These are phyloP conservation scores for Raffaelea arxii DNA, from an alignment of 2,329 filamentous ascomycete genomes.

Conservation along the genomic window DNA sequence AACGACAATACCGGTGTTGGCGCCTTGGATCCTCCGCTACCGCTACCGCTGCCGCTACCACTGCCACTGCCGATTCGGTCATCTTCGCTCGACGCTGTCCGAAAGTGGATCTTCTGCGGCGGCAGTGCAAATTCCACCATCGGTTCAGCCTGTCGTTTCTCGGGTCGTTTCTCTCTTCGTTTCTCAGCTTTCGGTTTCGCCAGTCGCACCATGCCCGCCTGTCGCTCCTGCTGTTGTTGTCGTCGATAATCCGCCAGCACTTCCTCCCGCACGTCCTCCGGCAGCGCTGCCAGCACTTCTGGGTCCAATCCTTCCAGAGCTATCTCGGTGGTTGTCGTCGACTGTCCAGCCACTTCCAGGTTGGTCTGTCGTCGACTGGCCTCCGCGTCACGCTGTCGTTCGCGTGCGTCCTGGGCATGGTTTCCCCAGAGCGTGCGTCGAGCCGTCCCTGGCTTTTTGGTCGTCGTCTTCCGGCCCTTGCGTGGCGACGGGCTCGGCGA, in stretches of 20 bases:
- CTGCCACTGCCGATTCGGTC: too few species aligned
- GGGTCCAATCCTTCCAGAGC: constrained; percentile 47
- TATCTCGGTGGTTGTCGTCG: constrained; percentile 17
- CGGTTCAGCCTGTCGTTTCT: neutral
- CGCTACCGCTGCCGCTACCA: constrained; percentile 25
- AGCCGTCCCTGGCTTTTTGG: neutral
- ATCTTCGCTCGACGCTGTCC: too few species aligned
- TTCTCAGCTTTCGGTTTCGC: constrained; percentile 14
- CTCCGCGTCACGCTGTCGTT: constrained; percentile 42
- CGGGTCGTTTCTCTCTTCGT: constrained; percentile 13
- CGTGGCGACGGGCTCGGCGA: constrained; percentile 41
- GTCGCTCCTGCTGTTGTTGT: constrained; percentile 23
- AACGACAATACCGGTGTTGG: constrained; percentile 28
- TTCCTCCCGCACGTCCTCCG: constrained; percentile 69
- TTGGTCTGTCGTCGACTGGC: constrained; percentile 64
- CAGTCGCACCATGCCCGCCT: neutral
- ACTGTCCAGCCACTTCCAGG: constrained; percentile 14
- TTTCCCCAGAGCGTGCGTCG: constrained; percentile 7
- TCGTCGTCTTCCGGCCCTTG: neutral
- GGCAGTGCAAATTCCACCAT: constrained; percentile 35
- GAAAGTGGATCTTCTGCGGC: constrained; percentile 38
- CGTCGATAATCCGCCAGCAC: constrained; percentile 65
- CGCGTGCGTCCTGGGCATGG: constrained; percentile 18
- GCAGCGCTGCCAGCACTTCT: constrained; percentile 72
- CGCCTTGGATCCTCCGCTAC: neutral